These are phyloP conservation scores for Trichoderma virens DNA, from an alignment of 495 filamentous ascomycete genomes.

Conservation along the genomic window DNA sequence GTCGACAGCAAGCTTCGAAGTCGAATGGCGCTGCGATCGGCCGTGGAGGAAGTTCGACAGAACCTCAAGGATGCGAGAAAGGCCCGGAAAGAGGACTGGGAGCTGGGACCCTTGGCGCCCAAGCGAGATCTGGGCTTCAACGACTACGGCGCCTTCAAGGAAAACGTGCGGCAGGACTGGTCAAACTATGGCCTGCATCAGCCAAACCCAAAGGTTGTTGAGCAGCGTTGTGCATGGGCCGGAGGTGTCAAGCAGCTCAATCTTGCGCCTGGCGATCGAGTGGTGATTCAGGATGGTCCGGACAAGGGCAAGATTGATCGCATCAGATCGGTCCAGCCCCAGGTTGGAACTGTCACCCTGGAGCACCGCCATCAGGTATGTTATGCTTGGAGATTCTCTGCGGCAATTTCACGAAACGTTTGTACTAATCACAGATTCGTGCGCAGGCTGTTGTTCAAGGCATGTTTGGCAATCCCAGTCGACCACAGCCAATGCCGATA, in stretches of 20 bases:
- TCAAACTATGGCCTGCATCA: conserved; percentile 3
- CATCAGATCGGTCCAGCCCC: conserved; percentile 49
- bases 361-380: conserved; percentile 29
- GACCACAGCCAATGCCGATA: conserved; percentile 30
- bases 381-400: not conserved
- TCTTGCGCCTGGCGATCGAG: conserved; percentile 63
- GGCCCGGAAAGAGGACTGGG: conserved; percentile 57
- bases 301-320: conserved; percentile 76
- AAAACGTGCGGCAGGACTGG: conserved; percentile 26
- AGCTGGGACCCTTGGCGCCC: conserved; percentile 68
- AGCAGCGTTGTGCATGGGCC: conserved; percentile 33
- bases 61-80: conserved; percentile 25
- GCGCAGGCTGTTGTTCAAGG: not conserved
- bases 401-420: not conserved
- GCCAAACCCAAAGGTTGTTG: conserved; percentile 22
- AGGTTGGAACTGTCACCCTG: conserved; percentile 51
- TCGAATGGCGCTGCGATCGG: conserved; percentile 12
- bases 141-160: conserved; percentile 20
- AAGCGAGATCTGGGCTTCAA: conserved; percentile 55
- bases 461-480: conserved; percentile 2
- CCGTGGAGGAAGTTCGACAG: conserved; percentile 4
- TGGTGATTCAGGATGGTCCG: conserved; percentile 65
- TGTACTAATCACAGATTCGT: not conserved
- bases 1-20: conserved; percentile 4
- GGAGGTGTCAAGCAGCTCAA: conserved; percentile 53